A percentile compares a stretch with the other conserved stretches of the same genome.
These are phyloP conservation scores for Thermomucor indicae-seudaticae DNA, from an alignment of 371 early-diverging fungal genomes.

Conservation along the genomic window DNA sequence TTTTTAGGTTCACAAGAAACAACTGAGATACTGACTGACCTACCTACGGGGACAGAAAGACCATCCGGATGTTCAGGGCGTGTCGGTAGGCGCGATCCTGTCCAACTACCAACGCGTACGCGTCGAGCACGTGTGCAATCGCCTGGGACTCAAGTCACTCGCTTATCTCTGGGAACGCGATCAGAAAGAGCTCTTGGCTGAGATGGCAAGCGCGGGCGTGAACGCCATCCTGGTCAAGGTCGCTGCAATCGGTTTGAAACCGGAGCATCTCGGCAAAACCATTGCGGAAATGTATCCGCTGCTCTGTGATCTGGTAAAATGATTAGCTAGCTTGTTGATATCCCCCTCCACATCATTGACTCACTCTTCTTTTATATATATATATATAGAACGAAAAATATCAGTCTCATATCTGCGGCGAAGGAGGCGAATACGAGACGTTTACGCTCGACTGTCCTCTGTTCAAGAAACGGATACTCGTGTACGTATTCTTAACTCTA, in stretches of 20 bases:
- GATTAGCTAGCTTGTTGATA: background rate
- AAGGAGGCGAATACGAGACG: constrained; percentile 99
- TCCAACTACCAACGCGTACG: constrained; percentile 97
- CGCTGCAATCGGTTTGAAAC: constrained; percentile 84
- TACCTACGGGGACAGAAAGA: constrained; percentile 25
- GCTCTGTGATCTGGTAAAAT: constrained; percentile 62
- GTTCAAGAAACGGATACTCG: constrained; percentile 77
- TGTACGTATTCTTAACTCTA: constrained; percentile 37
- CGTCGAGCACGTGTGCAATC: constrained; percentile 92
- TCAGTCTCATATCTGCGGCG: constrained; percentile 95
- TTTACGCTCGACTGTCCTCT: constrained; percentile 96
- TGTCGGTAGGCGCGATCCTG: constrained; percentile 98
- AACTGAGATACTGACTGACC: no score
- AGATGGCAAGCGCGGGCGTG: constrained; percentile 88
- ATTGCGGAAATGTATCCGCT: constrained; percentile 75
- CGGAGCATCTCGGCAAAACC: constrained; percentile 74
- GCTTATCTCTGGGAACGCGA: constrained; percentile 95
- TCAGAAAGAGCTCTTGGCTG: constrained; percentile 83
- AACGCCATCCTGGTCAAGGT: constrained; percentile 93
- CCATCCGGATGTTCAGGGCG: constrained; percentile 84
- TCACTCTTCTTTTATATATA: background rate
- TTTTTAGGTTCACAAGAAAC: background rate
- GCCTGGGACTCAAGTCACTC: constrained; percentile 79
- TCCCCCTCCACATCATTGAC: background rate
- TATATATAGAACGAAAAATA: constrained; percentile 62